Evolutionary conservation across 129 eudicot genomes (phyloP), one percentile per base, ranked within the genome.

Genomic region (Smallanthus sonchifolius): DNA sequence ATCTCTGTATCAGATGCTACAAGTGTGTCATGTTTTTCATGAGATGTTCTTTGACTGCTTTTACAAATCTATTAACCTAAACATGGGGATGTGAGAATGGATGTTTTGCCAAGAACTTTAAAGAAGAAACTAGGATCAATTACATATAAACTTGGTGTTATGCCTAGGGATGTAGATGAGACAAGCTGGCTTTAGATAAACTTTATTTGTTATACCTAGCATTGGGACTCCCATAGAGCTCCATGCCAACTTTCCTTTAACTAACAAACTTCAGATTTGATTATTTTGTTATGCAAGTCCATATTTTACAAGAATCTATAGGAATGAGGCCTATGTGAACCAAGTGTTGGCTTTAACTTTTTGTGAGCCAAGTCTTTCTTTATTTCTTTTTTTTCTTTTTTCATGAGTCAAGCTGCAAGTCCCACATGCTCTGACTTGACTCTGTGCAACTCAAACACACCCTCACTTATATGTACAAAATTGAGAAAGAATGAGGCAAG

Each of bases 291-390:
- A 54, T 54, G 60, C 13, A 54, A 54, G 32, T 32, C 10, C 32
- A 5, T 54, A 5, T n/a, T 51, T 47, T 32, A 32, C 11, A 30
- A 10, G n/a, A 4, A 32, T 16, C 44, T 69, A 24, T 30, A 30
- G 36, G 73, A 15, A 54, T 17, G 60, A 13, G 60, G 11, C 10
- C 30, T 19, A 17, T 24, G 28, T 57, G 37, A 57, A 57, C 64
- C 16, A 57, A 57, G 64, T 28, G 64, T 10, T 57, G 64, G 64
- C 64, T 49, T 69, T 47, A 32, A 69, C 63, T 69, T 32, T 69
- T 69, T 32, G 44, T 32, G 44, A 32, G 4, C 34, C 39, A 45
- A 48, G 44, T 38, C 9, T 19, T 19, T 10, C 30, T 7, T 13
- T 42, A 7, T 69, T 15, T 7, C 8, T 13, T 34, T 34, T 10